phyloP scores from a whole-genome alignment of 345 rosid species.

The Eucalyptus pumila region DNA sequence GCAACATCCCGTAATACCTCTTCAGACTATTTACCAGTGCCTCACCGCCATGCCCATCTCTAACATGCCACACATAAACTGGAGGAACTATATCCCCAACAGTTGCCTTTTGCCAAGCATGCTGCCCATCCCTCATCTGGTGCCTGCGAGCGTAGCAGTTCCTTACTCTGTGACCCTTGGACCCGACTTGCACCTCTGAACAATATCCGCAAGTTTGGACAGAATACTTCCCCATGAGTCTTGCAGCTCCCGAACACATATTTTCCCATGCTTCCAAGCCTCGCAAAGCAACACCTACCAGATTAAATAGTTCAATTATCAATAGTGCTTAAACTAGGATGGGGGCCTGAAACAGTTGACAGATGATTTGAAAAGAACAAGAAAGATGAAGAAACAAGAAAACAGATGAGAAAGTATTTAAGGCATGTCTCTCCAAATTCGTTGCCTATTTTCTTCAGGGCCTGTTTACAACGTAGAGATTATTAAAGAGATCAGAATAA shows the following conservation, averaged over 20 bases:
- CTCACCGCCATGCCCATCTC: background rate
- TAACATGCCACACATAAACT: conserved; percentile 35
- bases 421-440: background rate
- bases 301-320: background rate
- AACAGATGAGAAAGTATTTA: background rate
- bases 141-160: conserved; percentile 39
- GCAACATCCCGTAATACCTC: conserved; percentile 38
- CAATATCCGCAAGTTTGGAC: conserved; percentile 47
- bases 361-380: background rate
- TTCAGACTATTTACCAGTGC: conserved; percentile 22
- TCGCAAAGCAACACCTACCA: conserved; percentile 6
- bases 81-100: conserved; percentile 36
- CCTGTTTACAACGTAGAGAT: background rate
- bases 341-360: background rate
- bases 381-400: background rate
- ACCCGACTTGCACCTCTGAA: conserved; percentile 34
- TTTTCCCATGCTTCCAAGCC: conserved; percentile 32
- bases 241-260: conserved; percentile 21
- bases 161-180: conserved; percentile 40
- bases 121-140: conserved; percentile 55
- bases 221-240: conserved; percentile 25
- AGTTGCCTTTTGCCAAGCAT: conserved; percentile 45
- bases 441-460: background rate
- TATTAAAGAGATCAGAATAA: background rate
- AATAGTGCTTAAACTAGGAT: background rate